Evolutionary conservation across 164 flowering plant species (phyloP), one percentile per base, ranked within the genome.

Genomic region (Cinnamomum micranthum): DNA sequence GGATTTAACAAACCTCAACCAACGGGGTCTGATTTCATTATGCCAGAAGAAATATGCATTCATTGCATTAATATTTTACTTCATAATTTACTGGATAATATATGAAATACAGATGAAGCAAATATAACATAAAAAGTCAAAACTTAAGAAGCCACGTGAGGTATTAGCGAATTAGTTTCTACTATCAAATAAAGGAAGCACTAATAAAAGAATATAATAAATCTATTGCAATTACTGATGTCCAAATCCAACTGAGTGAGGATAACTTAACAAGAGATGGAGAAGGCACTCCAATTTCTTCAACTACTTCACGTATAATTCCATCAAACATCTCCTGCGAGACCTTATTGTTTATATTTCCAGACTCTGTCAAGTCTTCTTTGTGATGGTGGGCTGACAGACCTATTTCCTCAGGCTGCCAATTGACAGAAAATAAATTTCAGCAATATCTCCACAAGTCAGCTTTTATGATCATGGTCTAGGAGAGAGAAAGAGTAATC

Each of bases 281-380:
- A 5, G 83, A 80, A 33, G 98, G 94, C 50, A 91, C 95, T 78
- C 99, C 99, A 80, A 90, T 89, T 86, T 96, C 99, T 89, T 96
- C 99, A 72, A 91, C 93, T 28, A 94, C 99, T 88, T 96, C 99
- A 75, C 97, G 95, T 70, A 85, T 80, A 75, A 96, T 96, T 78
- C 97, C 92, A 80, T 92, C 95, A 86, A 91, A 96, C 98, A 94
- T 94, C 82, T 96, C 99, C 77, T 89, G 84, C 73, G 97, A 85
- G 82, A 89, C 83, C 76, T 81, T 92, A 60, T 62, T 69, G 50
- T 87, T 87, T 41, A 89, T 58, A 47, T 65, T 52, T 65, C 81
- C 82, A 69, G 75, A 11, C 28, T 79, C 79, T 70, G 73, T 70
- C 33, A 58, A 31, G 33, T 78, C 85, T 65, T 78, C 70, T 20